Evolutionary conservation across 2,329 filamentous ascomycete species (phyloP), one percentile per base, ranked within the genome.

Genomic region (Cladorrhinum sp.): DNA sequence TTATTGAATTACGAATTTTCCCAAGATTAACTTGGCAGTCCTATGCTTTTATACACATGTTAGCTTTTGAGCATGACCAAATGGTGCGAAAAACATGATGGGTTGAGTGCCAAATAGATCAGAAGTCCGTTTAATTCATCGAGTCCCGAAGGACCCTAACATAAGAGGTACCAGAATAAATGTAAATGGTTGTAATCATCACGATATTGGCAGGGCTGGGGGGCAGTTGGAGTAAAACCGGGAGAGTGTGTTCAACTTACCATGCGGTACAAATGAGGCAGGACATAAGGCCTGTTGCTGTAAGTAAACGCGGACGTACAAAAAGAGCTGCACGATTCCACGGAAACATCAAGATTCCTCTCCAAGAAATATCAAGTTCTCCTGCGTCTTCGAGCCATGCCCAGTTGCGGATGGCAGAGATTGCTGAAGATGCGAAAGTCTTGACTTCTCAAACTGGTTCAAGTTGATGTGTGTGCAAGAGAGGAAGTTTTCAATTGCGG

Each of bases 101-200:
- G 53, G 23, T 25, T 16, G 29, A 27, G 36, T 51, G 61, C 60
- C 57, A 50, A 36, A 45, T 12, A 67, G 61, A 71, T 93, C 90
- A 93, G 90, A 92, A 91, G 90, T 92, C 88, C 88, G 80, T 79
- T 89, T 81, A 85, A 90, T 91, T 91, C 90, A 93, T 90, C 77
- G 87, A 81, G 78, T 73, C 78, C 80, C 72, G 75, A 79, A 79
- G 68, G 71, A 72, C 82, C 81, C 86, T 95, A 88, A 91, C 85
- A 92, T 92, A 95, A 96, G 92, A 96, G 92, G 92, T 96, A 92
- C 92, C 92, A 96, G 91, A 96, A 93, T 80, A 77, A 78, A 74
- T 77, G 74, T 70, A 79, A 81, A 80, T 78, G 81, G 81, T 75
- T 76, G 72, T 86, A 29, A 83, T 93, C 90, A 93, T 93, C 90